These are phyloP conservation scores for Starmerella bacillaris DNA, from an alignment of 805 yeast genomes.

Conservation along the genomic window DNA sequence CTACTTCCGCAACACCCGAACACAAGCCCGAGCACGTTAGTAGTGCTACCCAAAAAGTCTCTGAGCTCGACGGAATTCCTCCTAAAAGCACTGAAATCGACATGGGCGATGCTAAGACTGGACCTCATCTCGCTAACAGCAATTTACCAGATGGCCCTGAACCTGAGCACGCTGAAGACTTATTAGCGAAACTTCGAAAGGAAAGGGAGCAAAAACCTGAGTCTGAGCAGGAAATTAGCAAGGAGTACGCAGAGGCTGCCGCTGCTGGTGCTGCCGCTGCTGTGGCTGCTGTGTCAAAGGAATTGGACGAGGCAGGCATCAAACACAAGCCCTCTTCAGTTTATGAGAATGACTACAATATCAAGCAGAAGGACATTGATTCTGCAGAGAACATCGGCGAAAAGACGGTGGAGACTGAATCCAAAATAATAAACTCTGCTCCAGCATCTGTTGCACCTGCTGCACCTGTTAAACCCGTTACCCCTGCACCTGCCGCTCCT, in stretches of 20 bases:
- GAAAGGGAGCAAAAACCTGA: background rate
- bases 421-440: background rate
- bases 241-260: conserved; percentile 5
- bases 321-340: background rate
- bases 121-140: conserved; percentile 15
- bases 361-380: background rate
- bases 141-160: conserved; percentile 9
- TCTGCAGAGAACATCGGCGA: background rate
- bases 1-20: background rate
- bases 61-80: conserved; percentile 15
- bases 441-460: background rate
- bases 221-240: background rate
- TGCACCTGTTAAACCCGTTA: background rate
- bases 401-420: background rate
- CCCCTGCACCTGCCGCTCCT: background rate
- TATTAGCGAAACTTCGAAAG: background rate
- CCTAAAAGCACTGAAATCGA: conserved; percentile 16
- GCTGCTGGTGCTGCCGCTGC: conserved; percentile 9
- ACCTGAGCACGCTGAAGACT: conserved; percentile 6
- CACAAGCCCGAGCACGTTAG: background rate
- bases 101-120: conserved; percentile 16
- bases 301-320: conserved; percentile 1
- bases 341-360: background rate
- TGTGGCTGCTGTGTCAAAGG: conserved; percentile 7
- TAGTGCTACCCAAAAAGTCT: background rate